Percentiles rank a stretch among this genome's conserved stretches.
phyloP scores from a whole-genome alignment of 768 basidiomycete species.

The Lentinula detonsa region DNA sequence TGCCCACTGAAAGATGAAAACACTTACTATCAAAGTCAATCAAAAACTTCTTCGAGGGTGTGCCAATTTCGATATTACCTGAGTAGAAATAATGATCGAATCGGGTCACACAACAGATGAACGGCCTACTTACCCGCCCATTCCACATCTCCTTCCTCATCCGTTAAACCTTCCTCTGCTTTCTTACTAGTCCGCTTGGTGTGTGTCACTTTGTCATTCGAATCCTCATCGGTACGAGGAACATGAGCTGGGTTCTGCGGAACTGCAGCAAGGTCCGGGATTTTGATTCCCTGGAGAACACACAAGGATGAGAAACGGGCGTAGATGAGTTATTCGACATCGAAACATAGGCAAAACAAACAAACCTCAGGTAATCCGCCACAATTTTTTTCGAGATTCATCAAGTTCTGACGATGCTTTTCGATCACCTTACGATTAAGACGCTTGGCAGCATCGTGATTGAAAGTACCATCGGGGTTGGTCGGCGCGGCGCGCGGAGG shows the following conservation, averaged over 20 bases:
- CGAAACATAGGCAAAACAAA: background rate
- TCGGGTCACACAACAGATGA: background rate
- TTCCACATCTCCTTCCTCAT: conserved; percentile 25
- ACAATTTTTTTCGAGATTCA: conserved; percentile 26
- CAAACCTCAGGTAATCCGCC: conserved; percentile 10
- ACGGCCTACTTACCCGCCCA: conserved; percentile 25
- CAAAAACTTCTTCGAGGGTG: conserved; percentile 27
- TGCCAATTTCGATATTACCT: conserved; percentile 33
- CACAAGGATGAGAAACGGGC: background rate
- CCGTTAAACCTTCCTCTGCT: conserved; percentile 17
- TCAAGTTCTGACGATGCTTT: conserved; percentile 33
- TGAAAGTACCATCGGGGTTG: conserved; percentile 1
- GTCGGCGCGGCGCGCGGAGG: background rate
- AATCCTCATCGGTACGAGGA: conserved; percentile 21
- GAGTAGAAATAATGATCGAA: conserved; percentile 16
- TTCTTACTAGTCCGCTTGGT: background rate
- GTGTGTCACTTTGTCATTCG: background rate
- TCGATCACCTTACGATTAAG: conserved; percentile 13
- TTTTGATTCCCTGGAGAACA: conserved; percentile 16
- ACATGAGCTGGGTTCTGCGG: conserved; percentile 11
- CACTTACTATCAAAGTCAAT: conserved; percentile 35
- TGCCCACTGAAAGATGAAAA: background rate
- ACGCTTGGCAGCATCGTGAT: conserved; percentile 13
- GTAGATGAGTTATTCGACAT: background rate
- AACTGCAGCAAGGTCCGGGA: conserved; percentile 19